These are phyloP conservation scores for Hypoxylon sp. DNA, from an alignment of 2,329 filamentous ascomycete species.

Conservation along the genomic window DNA sequence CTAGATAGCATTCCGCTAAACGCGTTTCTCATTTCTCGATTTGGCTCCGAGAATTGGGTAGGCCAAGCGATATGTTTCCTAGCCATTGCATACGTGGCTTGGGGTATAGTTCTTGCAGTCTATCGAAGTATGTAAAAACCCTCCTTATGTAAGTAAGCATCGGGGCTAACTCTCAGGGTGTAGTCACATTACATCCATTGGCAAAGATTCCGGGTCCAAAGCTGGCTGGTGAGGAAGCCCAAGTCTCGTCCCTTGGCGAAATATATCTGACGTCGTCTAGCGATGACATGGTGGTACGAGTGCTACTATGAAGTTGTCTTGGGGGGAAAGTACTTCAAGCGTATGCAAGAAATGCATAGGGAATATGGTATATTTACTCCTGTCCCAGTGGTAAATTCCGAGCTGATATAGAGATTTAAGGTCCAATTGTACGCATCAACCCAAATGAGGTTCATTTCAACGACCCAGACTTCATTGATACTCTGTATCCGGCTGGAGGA, in stretches of 20 bases:
- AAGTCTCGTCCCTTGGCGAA: not conserved
- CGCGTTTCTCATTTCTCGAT: not conserved
- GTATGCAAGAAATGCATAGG: slow-evolving; percentile 54
- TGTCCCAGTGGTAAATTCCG: no score
- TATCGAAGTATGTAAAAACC: slow-evolving; percentile 4
- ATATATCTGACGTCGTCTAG: slow-evolving; percentile 27
- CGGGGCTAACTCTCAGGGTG: not conserved
- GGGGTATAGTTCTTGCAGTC: slow-evolving; percentile 1
- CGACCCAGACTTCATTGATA: slow-evolving; percentile 52
- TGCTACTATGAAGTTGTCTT: slow-evolving; percentile 56
- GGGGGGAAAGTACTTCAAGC: slow-evolving; percentile 53
- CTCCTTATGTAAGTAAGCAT: not conserved
- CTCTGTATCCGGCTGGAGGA: slow-evolving; percentile 46
- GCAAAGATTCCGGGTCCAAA: slow-evolving; percentile 10
- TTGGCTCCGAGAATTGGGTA: not conserved
- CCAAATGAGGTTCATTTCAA: slow-evolving; percentile 52
- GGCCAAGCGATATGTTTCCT: not conserved
- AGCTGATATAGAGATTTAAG: slow-evolving; percentile 32
- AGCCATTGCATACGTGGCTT: not conserved
- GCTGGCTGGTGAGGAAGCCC: slow-evolving; percentile 2
- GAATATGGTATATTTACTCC: slow-evolving; percentile 52
- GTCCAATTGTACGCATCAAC: slow-evolving; percentile 55
- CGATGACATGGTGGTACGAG: slow-evolving; percentile 53
- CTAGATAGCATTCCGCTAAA: not conserved
- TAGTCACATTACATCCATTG: slow-evolving; percentile 14